A percentile compares a stretch with the other conserved stretches of the same genome.
Conservation (phyloP, 441 rosid genomes). For the Gossypium trilobum region DNA sequence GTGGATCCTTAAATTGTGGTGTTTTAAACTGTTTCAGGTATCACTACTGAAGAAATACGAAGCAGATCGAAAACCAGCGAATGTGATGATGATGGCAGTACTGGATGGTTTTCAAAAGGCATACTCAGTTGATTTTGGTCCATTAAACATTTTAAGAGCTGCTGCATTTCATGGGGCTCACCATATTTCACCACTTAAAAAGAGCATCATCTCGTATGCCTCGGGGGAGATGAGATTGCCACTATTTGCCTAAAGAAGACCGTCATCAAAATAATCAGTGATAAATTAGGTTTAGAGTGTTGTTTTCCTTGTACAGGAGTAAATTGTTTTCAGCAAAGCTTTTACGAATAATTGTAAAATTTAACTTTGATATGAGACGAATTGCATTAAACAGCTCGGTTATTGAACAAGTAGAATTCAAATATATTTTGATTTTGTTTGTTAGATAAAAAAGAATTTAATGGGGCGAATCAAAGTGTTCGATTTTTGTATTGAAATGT, state of each 20-base stretch:
- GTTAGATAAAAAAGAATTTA: too few relatives aligned
- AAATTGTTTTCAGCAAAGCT: not conserved
- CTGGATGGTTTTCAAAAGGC: slow-evolving; percentile 87
- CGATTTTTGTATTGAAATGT: too few relatives aligned
- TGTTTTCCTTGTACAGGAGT: not conserved
- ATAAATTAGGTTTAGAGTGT: not conserved
- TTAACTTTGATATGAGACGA: not conserved
- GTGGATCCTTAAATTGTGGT: not conserved
- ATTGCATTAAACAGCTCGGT: not conserved
- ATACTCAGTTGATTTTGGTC: slow-evolving; percentile 73
- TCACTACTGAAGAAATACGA: slow-evolving; percentile 59
- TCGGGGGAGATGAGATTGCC: slow-evolving; percentile 65
- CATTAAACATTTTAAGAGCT: slow-evolving; percentile 68
- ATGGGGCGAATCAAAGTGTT: too few relatives aligned
- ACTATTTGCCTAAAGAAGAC: slow-evolving; percentile 23
- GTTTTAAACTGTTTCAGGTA: slow-evolving; percentile 29
- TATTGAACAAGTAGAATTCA: not conserved
- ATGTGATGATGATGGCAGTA: slow-evolving; percentile 76
- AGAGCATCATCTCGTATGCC: slow-evolving; percentile 71
- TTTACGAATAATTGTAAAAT: not conserved
- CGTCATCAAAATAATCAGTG: not conserved
- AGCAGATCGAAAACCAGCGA: slow-evolving; percentile 75
- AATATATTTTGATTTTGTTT: too few relatives aligned
- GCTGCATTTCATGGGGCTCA: slow-evolving; percentile 79
- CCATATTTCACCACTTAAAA: slow-evolving; percentile 67